Base-by-base conservation (phyloP, 2,329 filamentous ascomycete genomes). In the Botryotinia convoluta region DNA sequence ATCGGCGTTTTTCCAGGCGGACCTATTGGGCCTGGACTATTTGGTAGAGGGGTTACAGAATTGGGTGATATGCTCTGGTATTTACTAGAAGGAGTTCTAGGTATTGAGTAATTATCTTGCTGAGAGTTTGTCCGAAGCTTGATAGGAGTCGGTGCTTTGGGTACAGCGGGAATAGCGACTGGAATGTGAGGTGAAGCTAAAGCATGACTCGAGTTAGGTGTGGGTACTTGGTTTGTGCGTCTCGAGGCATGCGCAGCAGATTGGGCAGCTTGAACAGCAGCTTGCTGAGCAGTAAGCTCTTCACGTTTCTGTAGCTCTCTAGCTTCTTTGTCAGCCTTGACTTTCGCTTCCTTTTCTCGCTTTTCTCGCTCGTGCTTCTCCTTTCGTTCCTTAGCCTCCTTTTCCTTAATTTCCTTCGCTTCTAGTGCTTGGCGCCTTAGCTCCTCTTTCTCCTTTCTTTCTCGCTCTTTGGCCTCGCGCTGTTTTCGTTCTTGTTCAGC, bases 371-470 rank as follows among this genome's bases (percentile, higher is more conserved):
- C 87, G 75, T 88, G 87, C 80, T 87, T 89, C 75, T 90, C 88
- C 72, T 86, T 84, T 61, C 85, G 88, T 74, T 89, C 86, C 74
- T 84, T 85, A 48, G 87, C 85, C 65, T 89, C 87, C 62, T 85
- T 85, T 10, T 86, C 86, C 78, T 88, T 91, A 78, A 86, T 88
- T 79, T 96, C 93, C 54, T 89, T 90, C 35, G 88, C 89, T 79
- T 96, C 93, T 78, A 90, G 92, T 79, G 97, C 95, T 79, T 88
- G 92, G 78, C 92, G 89, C 39, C 92, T 90, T 77, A 93, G 91
- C 80, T 95, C 95, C 79, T 94, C 94, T 82, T 92, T 95, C 75
- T 90, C 89, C 83, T 92, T 95, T 84, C 94, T 96, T 83, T 96
- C 93, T 59, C 88, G 89, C 75, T 94, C 93, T 80, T 92, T 93